Evolutionary conservation across 805 yeast species (phyloP).

Genomic region (Candida sonorensis): DNA sequence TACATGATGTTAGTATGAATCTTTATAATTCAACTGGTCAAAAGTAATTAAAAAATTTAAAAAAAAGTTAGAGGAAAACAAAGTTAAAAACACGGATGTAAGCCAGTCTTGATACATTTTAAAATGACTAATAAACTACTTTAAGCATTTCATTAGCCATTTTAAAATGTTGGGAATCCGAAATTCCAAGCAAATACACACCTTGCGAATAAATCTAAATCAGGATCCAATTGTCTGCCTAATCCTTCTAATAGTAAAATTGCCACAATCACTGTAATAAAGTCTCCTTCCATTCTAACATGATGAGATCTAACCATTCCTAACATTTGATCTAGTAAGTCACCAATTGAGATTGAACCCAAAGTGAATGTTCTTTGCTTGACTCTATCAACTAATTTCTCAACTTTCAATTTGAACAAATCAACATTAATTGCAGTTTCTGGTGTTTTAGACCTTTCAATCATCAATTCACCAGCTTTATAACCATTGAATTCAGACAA

Average conservation of each 20-base stretch:
- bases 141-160: not conserved
- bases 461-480: slow-evolving; percentile 91
- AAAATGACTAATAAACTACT: too few relatives aligned
- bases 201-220: slow-evolving; percentile 92
- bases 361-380: slow-evolving; percentile 85
- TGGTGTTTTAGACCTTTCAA: slow-evolving; percentile 91
- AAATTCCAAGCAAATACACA: slow-evolving; percentile 53
- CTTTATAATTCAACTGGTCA: too few relatives aligned
- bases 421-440: slow-evolving; percentile 83
- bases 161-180: slow-evolving; percentile 29
- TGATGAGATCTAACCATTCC: slow-evolving; percentile 91
- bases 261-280: slow-evolving; percentile 91
- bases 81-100: too few relatives aligned
- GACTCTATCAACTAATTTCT: slow-evolving; percentile 71
- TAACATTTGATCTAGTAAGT: slow-evolving; percentile 76
- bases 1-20: not conserved
- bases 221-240: slow-evolving; percentile 90
- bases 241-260: slow-evolving; percentile 88
- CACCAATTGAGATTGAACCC: slow-evolving; percentile 90
- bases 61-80: too few relatives aligned
- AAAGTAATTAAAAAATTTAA: too few relatives aligned
- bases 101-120: too few relatives aligned
- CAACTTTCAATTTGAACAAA: slow-evolving; percentile 81
- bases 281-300: slow-evolving; percentile 96
- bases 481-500: slow-evolving; percentile 91